Evolutionary conservation across 495 filamentous ascomycete genomes (phyloP), one percentile per base, ranked within the genome.

Genomic region (Penicillium roqueforti): DNA sequence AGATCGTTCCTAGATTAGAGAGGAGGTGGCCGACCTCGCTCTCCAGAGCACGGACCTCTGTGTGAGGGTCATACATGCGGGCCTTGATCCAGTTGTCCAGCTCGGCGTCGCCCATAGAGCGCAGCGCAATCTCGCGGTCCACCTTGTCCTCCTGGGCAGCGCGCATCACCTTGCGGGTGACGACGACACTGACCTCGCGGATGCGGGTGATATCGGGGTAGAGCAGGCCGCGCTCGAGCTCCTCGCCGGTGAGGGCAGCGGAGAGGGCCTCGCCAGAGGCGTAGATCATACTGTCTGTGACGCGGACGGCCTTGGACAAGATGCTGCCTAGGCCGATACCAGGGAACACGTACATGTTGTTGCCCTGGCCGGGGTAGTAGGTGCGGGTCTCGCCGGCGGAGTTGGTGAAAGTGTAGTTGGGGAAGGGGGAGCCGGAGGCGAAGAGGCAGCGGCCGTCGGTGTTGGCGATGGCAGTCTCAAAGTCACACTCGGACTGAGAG

Each of bases 261-360:
- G 88, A 83, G 13, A 98, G 83, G 11, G 91, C 86, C 20, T 84
- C 84, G 28, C 89, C 93, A 48, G 91, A 92, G 43, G 87, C 89
- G 75, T 97, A 98, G 65, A 83, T 78, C 93, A 97, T 98, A 68
- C 85, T 85, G 68, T 98, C 91, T 31, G 93, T 97, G 56, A 98
- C 83, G 60, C 84, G 84, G 65, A 87, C 86, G 39, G 89, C 80
- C 77, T 96, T 92, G 76, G 84, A 86, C 36, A 98, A 85, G 64
- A 98, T 96, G 55, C 92, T 89, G 53, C 91, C 93, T 29, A 97
- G 83, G 32, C 93, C 93, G 56, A 98, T 91, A 64, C 93, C 93
- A 3, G 93, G 93, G 84, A 98, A 98, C 43, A 98, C 91, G 61
- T 97, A 98, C 76, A 88, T 87, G 76, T 95, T 95, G 79, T 87